Percentiles rank a stretch among this genome's conserved stretches.
Conservation (phyloP, 148 eudicot genomes). For the Drosera capensis region DNA sequence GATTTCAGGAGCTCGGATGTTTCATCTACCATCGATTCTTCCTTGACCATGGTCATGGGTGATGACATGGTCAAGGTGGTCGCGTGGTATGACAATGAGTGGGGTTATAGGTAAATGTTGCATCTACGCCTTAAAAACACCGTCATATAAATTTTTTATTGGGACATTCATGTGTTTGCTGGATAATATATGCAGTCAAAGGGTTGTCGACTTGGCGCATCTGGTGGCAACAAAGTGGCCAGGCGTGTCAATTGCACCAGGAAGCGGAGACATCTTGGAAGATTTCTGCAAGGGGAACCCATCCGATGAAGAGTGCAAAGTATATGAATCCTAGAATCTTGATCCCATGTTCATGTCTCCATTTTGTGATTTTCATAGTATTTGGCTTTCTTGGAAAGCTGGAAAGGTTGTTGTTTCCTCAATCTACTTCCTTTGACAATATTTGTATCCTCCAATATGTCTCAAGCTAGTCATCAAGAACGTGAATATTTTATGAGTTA, state of each 20-base stretch:
- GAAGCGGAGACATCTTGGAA: constrained; percentile 89
- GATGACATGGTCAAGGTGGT: constrained; percentile 99
- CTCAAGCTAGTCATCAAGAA: too few species aligned
- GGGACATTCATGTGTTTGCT: neutral
- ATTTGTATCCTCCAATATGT: too few species aligned
- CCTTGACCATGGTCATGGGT: constrained; percentile 99
- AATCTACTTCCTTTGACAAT: too few species aligned
- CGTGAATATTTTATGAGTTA: too few species aligned
- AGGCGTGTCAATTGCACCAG: constrained; percentile 24
- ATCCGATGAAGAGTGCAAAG: constrained; percentile 93
- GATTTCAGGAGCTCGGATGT: constrained; percentile 89
- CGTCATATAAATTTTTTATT: neutral
- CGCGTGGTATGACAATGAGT: constrained; percentile 98
- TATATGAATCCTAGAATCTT: constrained; percentile 59
- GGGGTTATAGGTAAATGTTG: constrained; percentile 81
- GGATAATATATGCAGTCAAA: constrained; percentile 42
- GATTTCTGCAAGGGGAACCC: constrained; percentile 87
- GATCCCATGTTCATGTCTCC: too few species aligned
- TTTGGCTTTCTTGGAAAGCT: too few species aligned
- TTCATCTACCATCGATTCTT: constrained; percentile 82
- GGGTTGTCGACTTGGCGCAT: constrained; percentile 96
- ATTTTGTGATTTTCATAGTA: too few species aligned
- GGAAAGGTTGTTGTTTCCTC: too few species aligned
- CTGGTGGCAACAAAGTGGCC: constrained; percentile 92
- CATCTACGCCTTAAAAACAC: neutral